phyloP scores from a whole-genome alignment of 2,329 filamentous ascomycete species.

The Calcarisporium arbuscula region DNA sequence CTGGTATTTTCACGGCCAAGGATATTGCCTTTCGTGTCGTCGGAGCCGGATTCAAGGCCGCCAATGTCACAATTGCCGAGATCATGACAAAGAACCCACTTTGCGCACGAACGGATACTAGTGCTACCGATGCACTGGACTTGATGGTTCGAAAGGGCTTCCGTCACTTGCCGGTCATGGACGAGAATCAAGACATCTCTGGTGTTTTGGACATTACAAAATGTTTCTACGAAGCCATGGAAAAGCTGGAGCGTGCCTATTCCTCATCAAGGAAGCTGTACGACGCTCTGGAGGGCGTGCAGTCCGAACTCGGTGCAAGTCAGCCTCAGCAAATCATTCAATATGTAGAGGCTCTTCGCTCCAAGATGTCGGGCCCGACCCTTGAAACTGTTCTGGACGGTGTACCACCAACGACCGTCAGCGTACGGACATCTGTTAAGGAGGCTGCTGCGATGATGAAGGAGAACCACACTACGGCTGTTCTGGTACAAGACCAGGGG shows the following conservation, averaged over 20 bases:
- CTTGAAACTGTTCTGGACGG: constrained; percentile 91
- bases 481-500: constrained; percentile 92
- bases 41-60: constrained; percentile 81
- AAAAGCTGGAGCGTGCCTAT: constrained; percentile 96
- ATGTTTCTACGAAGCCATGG: constrained; percentile 99
- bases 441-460: constrained; percentile 96
- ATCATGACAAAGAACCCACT: constrained; percentile 99
- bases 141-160: constrained; percentile 98
- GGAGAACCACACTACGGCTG: constrained; percentile 95
- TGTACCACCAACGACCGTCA: constrained; percentile 87
- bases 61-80: constrained; percentile 86
- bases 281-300: constrained; percentile 93
- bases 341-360: constrained; percentile 90
- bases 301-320: constrained; percentile 90
- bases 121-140: constrained; percentile 93
- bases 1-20: constrained; percentile 98
- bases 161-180: constrained; percentile 96
- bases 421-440: constrained; percentile 90
- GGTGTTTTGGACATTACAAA: constrained; percentile 98
- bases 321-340: constrained; percentile 99
- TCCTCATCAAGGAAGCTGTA: constrained; percentile 97
- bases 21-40: constrained; percentile 97
- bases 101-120: constrained; percentile 94
- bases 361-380: constrained; percentile 97
- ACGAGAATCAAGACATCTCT: constrained; percentile 98